These are phyloP conservation scores for Beauveria brongniartii DNA, from an alignment of 2,329 filamentous ascomycete genomes.

Conservation along the genomic window DNA sequence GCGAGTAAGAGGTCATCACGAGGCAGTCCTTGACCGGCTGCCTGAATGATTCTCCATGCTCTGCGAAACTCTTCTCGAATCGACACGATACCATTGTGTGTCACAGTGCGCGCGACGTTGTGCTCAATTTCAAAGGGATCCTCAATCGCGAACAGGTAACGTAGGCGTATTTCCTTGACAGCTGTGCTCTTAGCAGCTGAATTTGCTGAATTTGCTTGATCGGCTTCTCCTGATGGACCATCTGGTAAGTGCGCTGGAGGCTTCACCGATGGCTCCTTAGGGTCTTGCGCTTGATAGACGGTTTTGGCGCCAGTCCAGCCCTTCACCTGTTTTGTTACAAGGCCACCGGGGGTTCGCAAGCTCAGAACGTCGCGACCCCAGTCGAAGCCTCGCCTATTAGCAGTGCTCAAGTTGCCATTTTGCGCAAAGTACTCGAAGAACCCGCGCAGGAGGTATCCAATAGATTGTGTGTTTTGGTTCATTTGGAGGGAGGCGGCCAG, in stretches of 20 bases:
- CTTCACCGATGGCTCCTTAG: constrained; percentile 15
- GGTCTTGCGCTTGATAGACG: constrained; percentile 43
- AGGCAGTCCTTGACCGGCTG: constrained; percentile 33
- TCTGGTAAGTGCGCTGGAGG: constrained; percentile 12
- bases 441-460: constrained; percentile 66
- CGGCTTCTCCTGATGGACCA: constrained; percentile 16
- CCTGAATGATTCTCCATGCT: constrained; percentile 63
- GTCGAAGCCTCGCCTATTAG: constrained; percentile 54
- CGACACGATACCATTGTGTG: constrained; percentile 69
- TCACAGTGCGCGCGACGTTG: constrained; percentile 82
- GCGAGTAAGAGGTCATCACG: constrained; percentile 48
- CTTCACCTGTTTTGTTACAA: constrained; percentile 67
- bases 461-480: constrained; percentile 59
- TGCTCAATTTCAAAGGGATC: constrained; percentile 85
- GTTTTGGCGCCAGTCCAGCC: constrained; percentile 82
- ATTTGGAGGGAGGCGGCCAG: constrained; percentile 52
- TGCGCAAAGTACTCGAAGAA: constrained; percentile 87
- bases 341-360: constrained; percentile 61
- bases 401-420: constrained; percentile 43
- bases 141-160: constrained; percentile 83
- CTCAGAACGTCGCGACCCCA: constrained; percentile 78
- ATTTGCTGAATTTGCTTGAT: constrained; percentile 8
- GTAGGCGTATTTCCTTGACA: constrained; percentile 63
- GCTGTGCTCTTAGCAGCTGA: constrained; percentile 27
- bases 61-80: constrained; percentile 80